phyloP scores from a whole-genome alignment of 129 eudicot species.

The Saussurea involucrata region DNA sequence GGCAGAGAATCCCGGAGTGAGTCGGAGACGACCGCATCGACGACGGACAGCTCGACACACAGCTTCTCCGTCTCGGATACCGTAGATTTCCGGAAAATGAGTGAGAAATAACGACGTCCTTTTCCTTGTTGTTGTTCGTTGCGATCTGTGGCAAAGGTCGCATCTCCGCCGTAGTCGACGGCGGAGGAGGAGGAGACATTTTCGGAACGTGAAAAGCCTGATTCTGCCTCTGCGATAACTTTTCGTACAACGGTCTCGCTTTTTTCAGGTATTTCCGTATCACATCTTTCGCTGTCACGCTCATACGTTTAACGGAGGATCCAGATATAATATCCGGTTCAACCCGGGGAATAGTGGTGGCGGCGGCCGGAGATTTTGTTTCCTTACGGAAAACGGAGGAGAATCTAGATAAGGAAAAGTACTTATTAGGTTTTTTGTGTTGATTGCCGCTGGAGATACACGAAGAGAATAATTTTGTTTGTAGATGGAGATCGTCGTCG shows the following conservation, averaged over 20 bases:
- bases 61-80: conserved; percentile 48
- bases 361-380: conserved; percentile 10
- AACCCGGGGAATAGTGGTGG: background rate
- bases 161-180: background rate
- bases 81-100: conserved; percentile 74
- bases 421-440: conserved; percentile 26
- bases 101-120: conserved; percentile 17
- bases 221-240: conserved; percentile 51
- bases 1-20: conserved; percentile 52
- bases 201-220: conserved; percentile 15
- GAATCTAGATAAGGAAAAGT: conserved; percentile 59
- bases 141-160: background rate
- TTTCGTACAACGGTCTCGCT: conserved; percentile 78
- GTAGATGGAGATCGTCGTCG: conserved; percentile 46
- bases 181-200: background rate
- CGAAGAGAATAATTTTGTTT: background rate
- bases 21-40: conserved; percentile 90
- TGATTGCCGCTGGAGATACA: background rate
- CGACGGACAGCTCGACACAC: conserved; percentile 76
- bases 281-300: conserved; percentile 62
- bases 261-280: conserved; percentile 69
- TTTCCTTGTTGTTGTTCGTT: background rate
- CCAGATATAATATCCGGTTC: conserved; percentile 19
- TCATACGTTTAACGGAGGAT: conserved; percentile 44
- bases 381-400: conserved; percentile 71